Base-by-base conservation (phyloP, 2,329 filamentous ascomycete genomes). In the Fusarium tjaetaba region DNA sequence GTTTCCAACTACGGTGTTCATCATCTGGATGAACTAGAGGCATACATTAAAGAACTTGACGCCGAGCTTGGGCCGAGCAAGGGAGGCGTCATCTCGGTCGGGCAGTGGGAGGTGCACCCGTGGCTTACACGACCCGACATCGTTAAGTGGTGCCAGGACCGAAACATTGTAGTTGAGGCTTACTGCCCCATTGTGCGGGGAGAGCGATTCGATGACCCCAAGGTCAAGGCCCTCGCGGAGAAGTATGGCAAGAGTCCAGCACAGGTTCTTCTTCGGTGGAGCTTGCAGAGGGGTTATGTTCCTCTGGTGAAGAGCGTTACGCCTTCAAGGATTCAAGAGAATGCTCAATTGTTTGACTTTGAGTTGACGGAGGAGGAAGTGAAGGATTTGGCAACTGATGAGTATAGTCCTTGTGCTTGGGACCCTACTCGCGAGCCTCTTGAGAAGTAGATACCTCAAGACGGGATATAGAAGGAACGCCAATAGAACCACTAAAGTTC, bases 71-170 rank as follows among this genome's bases (percentile, higher is more conserved):
- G 90, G 3, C 83, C 85, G 65, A 91, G 91, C 15, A 91, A 90
- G 74, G 91, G 89, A 49, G 94, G 94, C 30, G 85, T 94, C 45
- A 88, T 97, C 78, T 93, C 91, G 69, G 93, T 97, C 42, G 95
- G 94, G 45, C 95, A 97, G 83, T 94, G 93, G 82, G 95, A 98
- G 83, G 84, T 98, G 16, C 95, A 98, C 82, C 95, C 95, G 2
- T 98, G 94, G 95, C 89, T 95, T 46, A 87, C 91, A 14, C 87
- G 95, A n/a, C 84, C 87, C 28, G 94, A 97, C 78, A 94, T 98
- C 69, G 90, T 91, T 14, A 85, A 89, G 52, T 98, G 95, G 94
- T 93, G 93, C 76, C 81, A 86, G 71, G 86, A 91, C 81, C 86
- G 90, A 24, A 86, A 86, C 68, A 84, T 93, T 26, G 87, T 90